These are phyloP conservation scores for Linderniella brevidens DNA, from an alignment of 257 asterid genomes.

Conservation along the genomic window DNA sequence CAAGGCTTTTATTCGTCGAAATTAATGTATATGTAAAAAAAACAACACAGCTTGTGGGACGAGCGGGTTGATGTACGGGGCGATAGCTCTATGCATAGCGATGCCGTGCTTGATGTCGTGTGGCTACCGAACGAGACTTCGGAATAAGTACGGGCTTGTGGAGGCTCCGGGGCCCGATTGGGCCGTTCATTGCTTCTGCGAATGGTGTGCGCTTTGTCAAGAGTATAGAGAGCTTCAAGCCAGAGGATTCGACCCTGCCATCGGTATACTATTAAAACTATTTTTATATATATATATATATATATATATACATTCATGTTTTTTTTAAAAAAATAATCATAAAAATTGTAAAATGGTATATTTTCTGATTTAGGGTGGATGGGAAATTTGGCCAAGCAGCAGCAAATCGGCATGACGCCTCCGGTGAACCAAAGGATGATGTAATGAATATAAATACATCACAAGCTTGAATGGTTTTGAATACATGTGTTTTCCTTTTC, in stretches of 20 bases:
- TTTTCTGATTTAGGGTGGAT: no score
- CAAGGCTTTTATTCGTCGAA: no score
- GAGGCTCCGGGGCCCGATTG: slow-evolving; percentile 38
- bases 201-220: slow-evolving; percentile 37
- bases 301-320: no score
- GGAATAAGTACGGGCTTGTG: slow-evolving; percentile 23
- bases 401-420: not conserved
- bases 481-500: no score
- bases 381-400: not conserved
- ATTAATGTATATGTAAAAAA: no score
- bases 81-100: slow-evolving; percentile 18
- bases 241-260: slow-evolving; percentile 28
- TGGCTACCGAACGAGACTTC: slow-evolving; percentile 19
- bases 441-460: no score
- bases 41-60: slow-evolving; percentile 27
- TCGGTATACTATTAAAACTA: slow-evolving; percentile 9
- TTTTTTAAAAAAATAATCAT: no score
- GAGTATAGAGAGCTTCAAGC: slow-evolving; percentile 34
- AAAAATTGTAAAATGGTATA: no score
- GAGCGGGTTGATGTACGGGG: slow-evolving; percentile 27
- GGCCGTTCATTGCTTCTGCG: slow-evolving; percentile 23
- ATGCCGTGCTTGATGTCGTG: no score
- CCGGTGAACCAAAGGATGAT: not conserved
- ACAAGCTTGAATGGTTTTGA: no score
- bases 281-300: no score